A percentile compares a stretch with the other conserved stretches of the same genome.
phyloP scores from a whole-genome alignment of 257 asterid genomes.

The Craterostigma plantagineum region DNA sequence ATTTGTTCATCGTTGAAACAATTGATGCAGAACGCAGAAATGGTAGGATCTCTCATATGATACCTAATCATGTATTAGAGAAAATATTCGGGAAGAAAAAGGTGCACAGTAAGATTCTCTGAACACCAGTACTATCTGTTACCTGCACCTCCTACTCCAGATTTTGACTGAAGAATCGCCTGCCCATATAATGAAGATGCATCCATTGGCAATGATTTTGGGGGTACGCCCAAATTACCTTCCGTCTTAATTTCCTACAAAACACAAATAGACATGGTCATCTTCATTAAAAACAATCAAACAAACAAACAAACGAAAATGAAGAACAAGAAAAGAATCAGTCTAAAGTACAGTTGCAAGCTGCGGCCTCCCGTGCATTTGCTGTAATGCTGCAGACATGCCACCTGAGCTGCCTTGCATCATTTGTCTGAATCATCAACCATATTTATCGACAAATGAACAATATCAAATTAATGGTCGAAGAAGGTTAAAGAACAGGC shows the following conservation, averaged over 20 bases:
- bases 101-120: neutral
- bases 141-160: conserved; percentile 95
- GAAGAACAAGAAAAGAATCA: neutral
- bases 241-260: conserved; percentile 69
- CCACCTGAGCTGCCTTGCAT: conserved; percentile 75
- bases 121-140: neutral
- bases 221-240: conserved; percentile 49
- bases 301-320: conserved; percentile 10
- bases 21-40: neutral
- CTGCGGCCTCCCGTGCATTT: conserved; percentile 91
- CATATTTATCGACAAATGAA: neutral
- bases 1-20: too few relatives aligned
- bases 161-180: conserved; percentile 83
- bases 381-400: conserved; percentile 94
- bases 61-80: neutral
- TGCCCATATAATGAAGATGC: conserved; percentile 89
- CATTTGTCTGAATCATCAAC: conserved; percentile 65
- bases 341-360: conserved; percentile 35
- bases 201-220: conserved; percentile 73
- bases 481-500: conserved; percentile 5
- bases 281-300: neutral
- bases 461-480: neutral
- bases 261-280: conserved; percentile 8
- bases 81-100: neutral
- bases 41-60: too few relatives aligned